Conservation (phyloP, 495 filamentous ascomycete species). For the Neurospora intermedia region DNA sequence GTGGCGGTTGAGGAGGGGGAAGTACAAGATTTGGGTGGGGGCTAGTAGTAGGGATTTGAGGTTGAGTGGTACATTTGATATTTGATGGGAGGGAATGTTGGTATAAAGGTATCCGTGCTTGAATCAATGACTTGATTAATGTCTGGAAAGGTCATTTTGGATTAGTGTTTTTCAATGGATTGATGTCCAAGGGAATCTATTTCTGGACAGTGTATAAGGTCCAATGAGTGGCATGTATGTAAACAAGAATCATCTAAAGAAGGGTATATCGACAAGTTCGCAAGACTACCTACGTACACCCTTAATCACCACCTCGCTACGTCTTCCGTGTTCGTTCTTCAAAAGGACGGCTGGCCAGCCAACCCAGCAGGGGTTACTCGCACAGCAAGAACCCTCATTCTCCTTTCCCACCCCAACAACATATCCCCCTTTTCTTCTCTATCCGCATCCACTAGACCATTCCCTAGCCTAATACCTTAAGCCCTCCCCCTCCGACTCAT, state of each 20-base stretch:
- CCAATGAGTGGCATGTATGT: neutral
- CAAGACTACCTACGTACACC: neutral
- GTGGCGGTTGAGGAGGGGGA: slow-evolving; percentile 56
- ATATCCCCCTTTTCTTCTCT: neutral
- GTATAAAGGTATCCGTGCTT: neutral
- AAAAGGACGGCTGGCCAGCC: neutral
- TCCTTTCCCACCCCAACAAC: neutral
- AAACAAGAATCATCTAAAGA: neutral
- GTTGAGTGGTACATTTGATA: slow-evolving; percentile 1
- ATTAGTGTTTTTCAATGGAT: neutral
- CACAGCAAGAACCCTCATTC: neutral
- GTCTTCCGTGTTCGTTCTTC: neutral
- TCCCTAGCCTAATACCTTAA: neutral
- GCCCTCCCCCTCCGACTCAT: neutral
- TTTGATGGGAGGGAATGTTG: neutral
- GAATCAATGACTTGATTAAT: neutral
- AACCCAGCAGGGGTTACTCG: neutral
- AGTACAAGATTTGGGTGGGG: slow-evolving; percentile 33
- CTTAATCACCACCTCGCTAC: neutral
- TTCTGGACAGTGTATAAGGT: neutral
- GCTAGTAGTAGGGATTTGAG: slow-evolving; percentile 40
- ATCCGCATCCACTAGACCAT: neutral
- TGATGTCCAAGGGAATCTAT: neutral
- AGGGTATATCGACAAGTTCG: neutral
- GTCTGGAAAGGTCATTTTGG: neutral